phyloP scores from a whole-genome alignment of 257 asterid species.

The Fraxinus anomala region DNA sequence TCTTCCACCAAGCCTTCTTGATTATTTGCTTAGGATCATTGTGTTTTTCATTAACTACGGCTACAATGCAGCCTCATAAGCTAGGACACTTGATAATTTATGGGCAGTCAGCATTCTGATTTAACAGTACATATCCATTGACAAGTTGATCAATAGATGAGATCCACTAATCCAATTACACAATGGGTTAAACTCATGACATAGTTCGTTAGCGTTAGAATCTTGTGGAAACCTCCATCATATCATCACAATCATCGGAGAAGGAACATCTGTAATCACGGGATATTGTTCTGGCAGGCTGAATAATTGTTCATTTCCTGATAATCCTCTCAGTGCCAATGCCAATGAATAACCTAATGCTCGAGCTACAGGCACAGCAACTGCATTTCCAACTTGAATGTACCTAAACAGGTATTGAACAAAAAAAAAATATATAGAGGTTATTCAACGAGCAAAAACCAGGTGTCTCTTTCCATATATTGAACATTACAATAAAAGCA shows the following conservation, averaged over 20 bases:
- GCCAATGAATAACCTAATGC: slow-evolving; percentile 71
- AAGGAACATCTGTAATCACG: slow-evolving; percentile 12
- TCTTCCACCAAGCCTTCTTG: too few species aligned
- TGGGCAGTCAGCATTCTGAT: not conserved
- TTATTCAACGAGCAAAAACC: not conserved
- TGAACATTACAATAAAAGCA: not conserved
- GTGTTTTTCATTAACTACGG: not conserved
- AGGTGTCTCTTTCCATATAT: not conserved
- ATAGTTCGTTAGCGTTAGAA: not conserved
- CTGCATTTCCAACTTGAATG: slow-evolving; percentile 88
- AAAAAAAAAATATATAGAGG: not conserved
- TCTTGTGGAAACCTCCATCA: not conserved
- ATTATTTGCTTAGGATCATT: not conserved
- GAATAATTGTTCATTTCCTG: slow-evolving; percentile 40
- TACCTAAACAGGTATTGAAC: slow-evolving; percentile 42
- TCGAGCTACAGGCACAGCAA: slow-evolving; percentile 85
- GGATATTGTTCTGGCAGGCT: slow-evolving; percentile 53
- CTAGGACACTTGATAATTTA: not conserved
- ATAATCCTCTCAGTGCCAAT: slow-evolving; percentile 43
- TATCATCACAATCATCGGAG: slow-evolving; percentile 19
- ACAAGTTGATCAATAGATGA: not conserved
- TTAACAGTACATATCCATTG: not conserved
- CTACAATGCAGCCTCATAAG: not conserved
- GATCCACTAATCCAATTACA: not conserved
- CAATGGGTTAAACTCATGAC: not conserved